These are phyloP conservation scores for Pseudonitzschia pungens DNA, from an alignment of 108 stramenopile genomes.

Conservation along the genomic window DNA sequence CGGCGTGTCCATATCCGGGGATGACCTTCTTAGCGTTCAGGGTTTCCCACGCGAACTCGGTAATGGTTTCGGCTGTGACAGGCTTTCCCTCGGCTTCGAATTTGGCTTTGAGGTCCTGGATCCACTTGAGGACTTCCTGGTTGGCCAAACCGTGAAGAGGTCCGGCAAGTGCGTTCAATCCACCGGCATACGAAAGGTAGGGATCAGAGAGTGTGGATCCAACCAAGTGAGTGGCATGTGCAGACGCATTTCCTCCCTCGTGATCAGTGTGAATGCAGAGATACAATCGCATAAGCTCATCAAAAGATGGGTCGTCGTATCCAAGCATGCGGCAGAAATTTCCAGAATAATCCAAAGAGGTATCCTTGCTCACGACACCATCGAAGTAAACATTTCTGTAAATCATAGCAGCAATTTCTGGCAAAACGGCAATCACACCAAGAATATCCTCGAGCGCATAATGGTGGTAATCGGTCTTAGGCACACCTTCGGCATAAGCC, in stretches of 20 bases:
- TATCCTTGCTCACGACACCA: conserved; percentile 90
- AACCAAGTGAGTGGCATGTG: conserved; percentile 98
- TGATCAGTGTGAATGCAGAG: conserved; percentile 99
- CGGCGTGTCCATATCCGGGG: conserved; percentile 99
- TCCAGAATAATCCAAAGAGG: conserved; percentile 94
- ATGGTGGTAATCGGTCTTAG: conserved; percentile 94
- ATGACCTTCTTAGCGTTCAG: conserved; percentile 99
- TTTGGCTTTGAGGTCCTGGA: conserved; percentile 90
- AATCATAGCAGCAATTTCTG: conserved; percentile 97
- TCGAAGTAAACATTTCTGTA: conserved; percentile 97
- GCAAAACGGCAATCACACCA: conserved; percentile 92
- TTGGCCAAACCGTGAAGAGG: conserved; percentile 99
- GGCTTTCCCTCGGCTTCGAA: conserved; percentile 94
- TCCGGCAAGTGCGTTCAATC: conserved; percentile 97
- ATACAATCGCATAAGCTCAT: conserved; percentile 99
- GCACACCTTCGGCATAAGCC: conserved; percentile 88
- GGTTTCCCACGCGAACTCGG: conserved; percentile 99
- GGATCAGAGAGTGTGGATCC: conserved; percentile 96
- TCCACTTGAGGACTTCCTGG: conserved; percentile 98
- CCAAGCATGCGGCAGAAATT: conserved; percentile 99
- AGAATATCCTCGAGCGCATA: conserved; percentile 94
- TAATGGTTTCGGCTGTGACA: conserved; percentile 96
- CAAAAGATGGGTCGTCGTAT: conserved; percentile 89
- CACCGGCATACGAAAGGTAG: conserved; percentile 93
- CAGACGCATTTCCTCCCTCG: conserved; percentile 99